Percentiles rank a stretch among this genome's conserved stretches.
Evolutionary conservation across 805 yeast genomes (phyloP).

Genomic region (Pichia kluyveri): DNA sequence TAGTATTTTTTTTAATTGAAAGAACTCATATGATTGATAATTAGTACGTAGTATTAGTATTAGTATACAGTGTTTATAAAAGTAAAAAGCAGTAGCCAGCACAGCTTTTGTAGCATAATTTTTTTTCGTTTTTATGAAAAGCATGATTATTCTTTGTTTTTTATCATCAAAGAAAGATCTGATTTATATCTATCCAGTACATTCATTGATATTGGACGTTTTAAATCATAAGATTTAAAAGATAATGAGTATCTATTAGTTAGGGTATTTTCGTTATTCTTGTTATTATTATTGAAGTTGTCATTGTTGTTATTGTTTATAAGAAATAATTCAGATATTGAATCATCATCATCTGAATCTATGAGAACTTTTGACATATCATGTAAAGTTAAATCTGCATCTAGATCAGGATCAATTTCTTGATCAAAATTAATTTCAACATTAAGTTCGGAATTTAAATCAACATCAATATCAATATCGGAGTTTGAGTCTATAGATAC

Average conservation of each 20-base stretch:
- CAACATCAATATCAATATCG: not conserved
- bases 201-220: slow-evolving; percentile 4
- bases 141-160: not conserved
- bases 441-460: not conserved
- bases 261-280: not conserved
- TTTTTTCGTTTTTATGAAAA: no score
- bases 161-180: slow-evolving; percentile 1
- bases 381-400: not conserved
- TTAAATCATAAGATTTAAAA: slow-evolving; percentile 18
- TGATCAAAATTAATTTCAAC: not conserved
- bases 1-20: no score
- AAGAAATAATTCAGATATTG: not conserved
- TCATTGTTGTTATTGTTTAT: not conserved
- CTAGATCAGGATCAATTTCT: not conserved
- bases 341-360: not conserved
- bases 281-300: no score
- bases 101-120: no score
- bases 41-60: no score
- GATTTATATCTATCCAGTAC: slow-evolving; percentile 4
- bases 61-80: no score
- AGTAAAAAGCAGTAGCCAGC: no score
- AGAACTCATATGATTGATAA: no score
- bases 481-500: no score
- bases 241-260: slow-evolving; percentile 13
- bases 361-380: not conserved